Evolutionary conservation across 352 stramenopile species (phyloP), one percentile per base, ranked within the genome.

Genomic region (Phytopythium chamaehyphon): DNA sequence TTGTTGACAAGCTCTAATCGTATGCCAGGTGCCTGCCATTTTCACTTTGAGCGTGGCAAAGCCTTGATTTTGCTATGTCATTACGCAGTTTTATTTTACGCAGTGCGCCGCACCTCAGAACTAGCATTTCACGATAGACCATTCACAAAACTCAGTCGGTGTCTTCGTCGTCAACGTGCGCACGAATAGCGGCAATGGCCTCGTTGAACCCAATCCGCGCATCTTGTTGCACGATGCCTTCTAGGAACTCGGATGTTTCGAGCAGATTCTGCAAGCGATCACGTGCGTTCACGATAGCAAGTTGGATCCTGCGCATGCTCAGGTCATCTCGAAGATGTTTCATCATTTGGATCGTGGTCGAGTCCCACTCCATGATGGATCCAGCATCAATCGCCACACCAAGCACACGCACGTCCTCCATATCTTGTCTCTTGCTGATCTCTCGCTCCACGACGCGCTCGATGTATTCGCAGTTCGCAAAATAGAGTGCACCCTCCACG

Each of bases 301-400:
- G 47, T 59, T 83, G 71, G 49, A 89, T 88, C 26, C 58, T 66
- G 55, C 80, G 79, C 3, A 60, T 38, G 21, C 64, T 59, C 28
- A 93, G 62, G 26, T 88, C 74, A 36, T 75, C 57, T 40, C 86
- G 78, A 28, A 93, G 55, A 40, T 85, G 71, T 51, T 93, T 90
- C 73, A 93, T 88, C 77, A 90, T 88, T 54, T 93, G 83, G 38
- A 93, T 88, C 16, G 83, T 90, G 0, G 83, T 93, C 11, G 77
- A 87, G 56, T 93, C 83, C 72, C 81, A 88, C 44, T 93, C 83
- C 75, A 90, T 90, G 49, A 90, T 83, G 43, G 71, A 90, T 21
- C 69, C 66, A 26, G 80, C 79, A 47, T 93, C 83, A 42, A 91
- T 86, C 7, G 86, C 66, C 33, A 89, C 75, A 31, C 78, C 78